Conservation (phyloP, 352 stramenopile species). For the Pythium aquatile region DNA sequence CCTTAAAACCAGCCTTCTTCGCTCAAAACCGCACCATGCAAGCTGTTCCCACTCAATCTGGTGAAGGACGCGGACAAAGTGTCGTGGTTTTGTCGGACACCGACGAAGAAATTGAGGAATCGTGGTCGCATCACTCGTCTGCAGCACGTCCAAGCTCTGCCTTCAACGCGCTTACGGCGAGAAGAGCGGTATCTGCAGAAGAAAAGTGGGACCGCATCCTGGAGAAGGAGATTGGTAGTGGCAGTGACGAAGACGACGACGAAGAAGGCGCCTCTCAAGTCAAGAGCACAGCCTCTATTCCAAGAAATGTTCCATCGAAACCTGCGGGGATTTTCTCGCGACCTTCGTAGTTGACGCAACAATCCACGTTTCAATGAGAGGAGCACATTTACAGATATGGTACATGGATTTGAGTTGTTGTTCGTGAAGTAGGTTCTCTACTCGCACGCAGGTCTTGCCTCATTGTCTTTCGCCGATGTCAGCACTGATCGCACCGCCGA, state of each 20-base stretch:
- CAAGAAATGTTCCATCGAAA: neutral
- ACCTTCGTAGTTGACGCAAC: neutral
- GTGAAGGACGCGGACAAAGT: neutral
- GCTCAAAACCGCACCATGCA: slow-evolving; percentile 8
- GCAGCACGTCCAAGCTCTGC: neutral
- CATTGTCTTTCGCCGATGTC: slow-evolving; percentile 26
- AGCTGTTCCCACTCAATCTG: neutral
- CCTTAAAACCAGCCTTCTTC: slow-evolving; percentile 16
- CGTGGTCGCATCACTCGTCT: slow-evolving; percentile 3
- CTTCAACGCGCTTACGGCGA: slow-evolving; percentile 19
- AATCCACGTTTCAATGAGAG: neutral
- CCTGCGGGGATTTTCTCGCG: neutral
- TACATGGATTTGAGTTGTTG: neutral
- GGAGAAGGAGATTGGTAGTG: slow-evolving; percentile 32
- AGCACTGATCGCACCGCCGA: neutral
- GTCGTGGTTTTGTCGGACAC: neutral
- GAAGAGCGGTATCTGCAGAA: slow-evolving; percentile 34
- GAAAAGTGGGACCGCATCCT: slow-evolving; percentile 81
- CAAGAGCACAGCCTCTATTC: neutral
- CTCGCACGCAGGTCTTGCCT: slow-evolving; percentile 25
- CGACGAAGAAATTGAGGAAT: slow-evolving; percentile 16
- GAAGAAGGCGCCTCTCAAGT: neutral
- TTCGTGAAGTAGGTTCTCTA: neutral
- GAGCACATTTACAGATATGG: neutral
- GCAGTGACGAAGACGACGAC: slow-evolving; percentile 19